A percentile compares a stretch with the other conserved stretches of the same genome.
phyloP scores from a whole-genome alignment of 805 yeast species.

The Monosporozyma unispora region DNA sequence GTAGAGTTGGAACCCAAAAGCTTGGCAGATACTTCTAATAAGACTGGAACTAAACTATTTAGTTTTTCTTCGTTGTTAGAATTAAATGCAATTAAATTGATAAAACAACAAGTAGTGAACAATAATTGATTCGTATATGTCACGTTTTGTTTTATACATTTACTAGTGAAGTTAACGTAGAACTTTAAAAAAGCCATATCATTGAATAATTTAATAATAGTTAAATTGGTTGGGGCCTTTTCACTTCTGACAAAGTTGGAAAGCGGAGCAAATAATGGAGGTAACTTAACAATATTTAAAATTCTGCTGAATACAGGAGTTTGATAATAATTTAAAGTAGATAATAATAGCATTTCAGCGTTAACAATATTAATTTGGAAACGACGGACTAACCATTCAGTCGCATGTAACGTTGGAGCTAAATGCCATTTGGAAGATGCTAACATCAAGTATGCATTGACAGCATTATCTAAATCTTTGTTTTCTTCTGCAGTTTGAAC shows the following conservation, averaged over 20 bases:
- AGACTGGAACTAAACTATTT: constrained; percentile 43
- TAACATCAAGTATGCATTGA: constrained; percentile 63
- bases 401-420: constrained; percentile 67
- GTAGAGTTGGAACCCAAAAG: constrained; percentile 39
- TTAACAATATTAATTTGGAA: constrained; percentile 77
- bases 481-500: constrained; percentile 74
- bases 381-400: constrained; percentile 93
- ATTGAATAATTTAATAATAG: constrained; percentile 64
- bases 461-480: constrained; percentile 62
- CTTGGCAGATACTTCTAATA: constrained; percentile 51
- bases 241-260: constrained; percentile 54
- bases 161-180: constrained; percentile 45
- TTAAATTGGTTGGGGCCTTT: constrained; percentile 53
- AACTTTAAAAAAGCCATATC: constrained; percentile 61
- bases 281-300: constrained; percentile 64
- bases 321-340: constrained; percentile 74
- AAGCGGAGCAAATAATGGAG: constrained; percentile 72
- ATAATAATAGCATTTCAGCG: constrained; percentile 59
- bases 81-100: constrained; percentile 56
- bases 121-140: constrained; percentile 64
- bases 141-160: constrained; percentile 40
- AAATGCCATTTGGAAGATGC: constrained; percentile 70
- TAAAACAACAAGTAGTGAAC: constrained; percentile 63
- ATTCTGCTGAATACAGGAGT: constrained; percentile 67
- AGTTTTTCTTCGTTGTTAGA: constrained; percentile 36